phyloP scores from a whole-genome alignment of 163 green algal species.

The Picocystis sp. region DNA sequence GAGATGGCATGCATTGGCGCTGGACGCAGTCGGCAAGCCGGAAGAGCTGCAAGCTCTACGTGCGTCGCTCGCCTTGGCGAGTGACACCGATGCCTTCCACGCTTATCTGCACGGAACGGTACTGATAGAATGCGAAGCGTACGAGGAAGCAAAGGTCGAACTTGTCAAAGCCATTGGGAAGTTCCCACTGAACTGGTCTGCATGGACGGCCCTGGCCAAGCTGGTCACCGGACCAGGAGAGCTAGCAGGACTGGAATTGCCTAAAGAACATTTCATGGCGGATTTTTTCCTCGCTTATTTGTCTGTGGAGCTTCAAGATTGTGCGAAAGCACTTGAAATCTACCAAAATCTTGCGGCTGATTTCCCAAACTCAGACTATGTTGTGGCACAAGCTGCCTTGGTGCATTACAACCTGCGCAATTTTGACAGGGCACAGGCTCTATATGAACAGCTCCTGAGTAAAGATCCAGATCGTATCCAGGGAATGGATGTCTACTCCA shows the following conservation, averaged over 20 bases:
- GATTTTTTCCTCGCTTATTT: constrained; percentile 1
- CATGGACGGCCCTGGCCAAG: constrained; percentile 20
- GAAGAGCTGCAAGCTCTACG: too few relatives aligned
- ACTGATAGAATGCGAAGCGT: too few relatives aligned
- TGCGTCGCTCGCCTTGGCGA: too few relatives aligned
- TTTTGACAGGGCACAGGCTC: constrained; percentile 25
- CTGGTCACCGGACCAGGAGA: too few relatives aligned
- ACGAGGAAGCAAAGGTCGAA: constrained; percentile 9
- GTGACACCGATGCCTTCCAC: too few relatives aligned
- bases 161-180: constrained; percentile 10
- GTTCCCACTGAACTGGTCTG: constrained; percentile 30
- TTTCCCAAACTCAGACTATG: constrained; percentile 42
- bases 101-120: too few relatives aligned
- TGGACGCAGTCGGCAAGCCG: too few relatives aligned
- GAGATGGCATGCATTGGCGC: too few relatives aligned
- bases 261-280: constrained; percentile 3
- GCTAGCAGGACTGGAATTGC: too few relatives aligned
- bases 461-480: constrained; percentile 18
- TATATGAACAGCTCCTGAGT: constrained; percentile 7
- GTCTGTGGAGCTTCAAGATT: constrained; percentile 1
- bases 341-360: too few relatives aligned
- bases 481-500: constrained; percentile 85
- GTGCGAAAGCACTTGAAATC: constrained; percentile 25
- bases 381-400: constrained; percentile 25
- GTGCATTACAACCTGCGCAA: constrained; percentile 33